These are phyloP conservation scores for Paecilomyces sp. DNA, from an alignment of 2,329 filamentous ascomycete genomes.

Conservation along the genomic window DNA sequence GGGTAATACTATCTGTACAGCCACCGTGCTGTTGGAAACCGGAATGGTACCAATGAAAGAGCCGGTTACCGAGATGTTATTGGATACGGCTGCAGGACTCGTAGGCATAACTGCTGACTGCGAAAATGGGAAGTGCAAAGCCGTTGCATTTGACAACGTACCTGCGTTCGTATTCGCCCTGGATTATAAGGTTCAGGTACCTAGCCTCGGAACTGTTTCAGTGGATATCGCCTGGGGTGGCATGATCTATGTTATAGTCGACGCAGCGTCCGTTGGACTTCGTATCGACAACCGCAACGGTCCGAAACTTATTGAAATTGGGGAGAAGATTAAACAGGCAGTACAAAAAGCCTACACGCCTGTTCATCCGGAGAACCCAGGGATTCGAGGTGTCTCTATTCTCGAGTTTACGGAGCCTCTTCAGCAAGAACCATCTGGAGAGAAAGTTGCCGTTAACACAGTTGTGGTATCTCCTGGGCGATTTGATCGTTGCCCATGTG, in stretches of 20 bases:
- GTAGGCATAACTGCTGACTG: slow-evolving; percentile 37
- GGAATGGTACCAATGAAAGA: slow-evolving; percentile 42
- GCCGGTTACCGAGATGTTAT: slow-evolving; percentile 31
- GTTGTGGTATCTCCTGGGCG: slow-evolving; percentile 41
- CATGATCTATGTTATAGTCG: slow-evolving; percentile 40
- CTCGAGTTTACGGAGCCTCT: slow-evolving; percentile 33
- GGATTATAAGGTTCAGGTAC: slow-evolving; percentile 33
- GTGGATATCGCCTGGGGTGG: slow-evolving; percentile 44
- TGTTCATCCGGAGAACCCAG: slow-evolving; percentile 38
- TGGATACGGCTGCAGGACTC: slow-evolving; percentile 42
- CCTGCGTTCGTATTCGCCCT: slow-evolving; percentile 37
- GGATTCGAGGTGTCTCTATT: slow-evolving; percentile 35
- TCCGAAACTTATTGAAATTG: slow-evolving; percentile 33
- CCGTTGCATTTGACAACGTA: slow-evolving; percentile 41
- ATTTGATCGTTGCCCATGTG: slow-evolving; percentile 42
- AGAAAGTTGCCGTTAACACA: slow-evolving; percentile 30
- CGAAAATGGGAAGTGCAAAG: slow-evolving; percentile 36
- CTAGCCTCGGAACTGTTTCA: slow-evolving; percentile 30
- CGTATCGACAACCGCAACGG: slow-evolving; percentile 25
- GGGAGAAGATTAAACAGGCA: slow-evolving; percentile 37
- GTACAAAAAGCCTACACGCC: slow-evolving; percentile 29
- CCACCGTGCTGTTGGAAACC: slow-evolving; percentile 41
- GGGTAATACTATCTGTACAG: slow-evolving; percentile 38
- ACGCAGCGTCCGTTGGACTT: slow-evolving; percentile 31
- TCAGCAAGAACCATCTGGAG: slow-evolving; percentile 5